A percentile compares a stretch with the other conserved stretches of the same genome.
Conservation (phyloP, 257 asterid species). For the Anisodus acutangulus region DNA sequence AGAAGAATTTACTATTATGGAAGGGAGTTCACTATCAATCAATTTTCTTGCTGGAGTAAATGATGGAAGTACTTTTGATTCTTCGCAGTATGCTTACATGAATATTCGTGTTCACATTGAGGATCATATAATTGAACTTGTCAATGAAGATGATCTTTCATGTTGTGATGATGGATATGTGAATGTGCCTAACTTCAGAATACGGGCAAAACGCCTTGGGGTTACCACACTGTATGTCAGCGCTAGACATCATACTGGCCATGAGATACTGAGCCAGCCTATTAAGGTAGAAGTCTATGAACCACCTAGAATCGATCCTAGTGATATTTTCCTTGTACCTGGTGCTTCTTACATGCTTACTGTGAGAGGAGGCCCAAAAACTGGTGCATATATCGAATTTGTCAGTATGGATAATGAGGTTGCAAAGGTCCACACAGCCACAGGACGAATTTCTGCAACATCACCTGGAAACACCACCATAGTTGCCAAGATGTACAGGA, state of each 20-base stretch:
- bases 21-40: slow-evolving; percentile 62
- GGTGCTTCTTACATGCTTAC: slow-evolving; percentile 81
- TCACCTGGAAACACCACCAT: slow-evolving; percentile 75
- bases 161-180: slow-evolving; percentile 42
- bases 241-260: slow-evolving; percentile 70
- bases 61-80: slow-evolving; percentile 69
- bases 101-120: slow-evolving; percentile 64
- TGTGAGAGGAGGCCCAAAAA: slow-evolving; percentile 80
- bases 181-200: slow-evolving; percentile 57
- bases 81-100: slow-evolving; percentile 76
- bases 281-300: slow-evolving; percentile 82
- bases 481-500: slow-evolving; percentile 65
- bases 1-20: slow-evolving; percentile 67
- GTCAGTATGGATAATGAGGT: slow-evolving; percentile 60
- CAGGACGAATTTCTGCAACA: slow-evolving; percentile 69
- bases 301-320: slow-evolving; percentile 73
- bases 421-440: slow-evolving; percentile 56
- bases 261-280: slow-evolving; percentile 62
- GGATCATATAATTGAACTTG: slow-evolving; percentile 61
- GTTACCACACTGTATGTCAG: slow-evolving; percentile 75
- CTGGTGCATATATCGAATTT: slow-evolving; percentile 62
- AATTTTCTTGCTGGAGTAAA: slow-evolving; percentile 63
- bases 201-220: slow-evolving; percentile 67
- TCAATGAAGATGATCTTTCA: slow-evolving; percentile 46
- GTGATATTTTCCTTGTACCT: slow-evolving; percentile 78